Percentiles rank a stretch among this genome's conserved stretches.
Conservation (phyloP, 2,329 filamentous ascomycete genomes). For the Aspergillus puulaauensis region DNA sequence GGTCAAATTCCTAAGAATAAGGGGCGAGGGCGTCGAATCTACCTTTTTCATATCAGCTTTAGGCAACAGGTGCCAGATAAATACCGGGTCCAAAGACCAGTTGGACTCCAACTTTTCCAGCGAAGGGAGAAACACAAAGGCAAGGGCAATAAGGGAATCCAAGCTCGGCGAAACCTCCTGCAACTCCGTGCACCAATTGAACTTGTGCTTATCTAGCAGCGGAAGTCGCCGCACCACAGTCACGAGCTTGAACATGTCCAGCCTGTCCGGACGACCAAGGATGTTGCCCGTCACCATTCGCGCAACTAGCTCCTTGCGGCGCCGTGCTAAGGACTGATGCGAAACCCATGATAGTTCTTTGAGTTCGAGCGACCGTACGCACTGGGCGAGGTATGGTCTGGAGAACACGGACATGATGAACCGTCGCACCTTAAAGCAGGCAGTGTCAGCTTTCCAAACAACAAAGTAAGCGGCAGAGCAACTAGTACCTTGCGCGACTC, state of each 20-base stretch:
- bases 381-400: slow-evolving; percentile 3
- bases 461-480: neutral
- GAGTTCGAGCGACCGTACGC: slow-evolving; percentile 8
- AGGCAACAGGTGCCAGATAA: slow-evolving; percentile 4
- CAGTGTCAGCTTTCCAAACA: neutral
- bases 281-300: neutral
- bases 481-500: slow-evolving; percentile 7
- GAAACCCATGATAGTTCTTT: slow-evolving; percentile 2
- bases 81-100: slow-evolving; percentile 3
- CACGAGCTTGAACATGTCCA: slow-evolving; percentile 3
- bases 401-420: slow-evolving; percentile 8
- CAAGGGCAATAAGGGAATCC: slow-evolving; percentile 7
- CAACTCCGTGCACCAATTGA: slow-evolving; percentile 3
- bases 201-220: neutral
- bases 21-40: slow-evolving; percentile 3
- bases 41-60: slow-evolving; percentile 1
- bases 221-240: slow-evolving; percentile 3
- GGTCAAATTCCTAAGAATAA: slow-evolving; percentile 7
- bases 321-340: neutral
- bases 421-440: neutral
- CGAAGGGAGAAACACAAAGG: neutral
- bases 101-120: slow-evolving; percentile 3
- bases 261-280: neutral
- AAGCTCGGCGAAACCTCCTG: slow-evolving; percentile 2
- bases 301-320: neutral